Percentiles rank a stretch among this genome's conserved stretches.
Evolutionary conservation across 2,329 filamentous ascomycete species (phyloP).

Genomic region (Aspergillus pseudonomiae): DNA sequence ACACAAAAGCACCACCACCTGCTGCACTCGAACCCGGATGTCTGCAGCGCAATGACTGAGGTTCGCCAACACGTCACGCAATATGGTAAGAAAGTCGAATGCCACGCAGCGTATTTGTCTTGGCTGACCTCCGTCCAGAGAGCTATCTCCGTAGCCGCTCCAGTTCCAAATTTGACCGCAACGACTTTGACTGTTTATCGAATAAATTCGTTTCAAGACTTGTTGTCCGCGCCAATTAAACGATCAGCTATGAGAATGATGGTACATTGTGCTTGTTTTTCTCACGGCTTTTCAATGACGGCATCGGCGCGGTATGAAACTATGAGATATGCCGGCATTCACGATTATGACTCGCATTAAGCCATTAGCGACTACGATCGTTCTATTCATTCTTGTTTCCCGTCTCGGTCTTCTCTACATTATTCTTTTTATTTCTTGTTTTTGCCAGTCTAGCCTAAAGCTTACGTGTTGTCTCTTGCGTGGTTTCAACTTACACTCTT

Average conservation of each 20-base stretch:
- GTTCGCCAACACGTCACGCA: constrained; percentile 89
- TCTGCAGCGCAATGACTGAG: constrained; percentile 96
- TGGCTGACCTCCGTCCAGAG: constrained; percentile 64
- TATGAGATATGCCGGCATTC: constrained; percentile 35
- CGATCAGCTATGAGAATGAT: constrained; percentile 26
- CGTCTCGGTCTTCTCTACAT: constrained; percentile 21
- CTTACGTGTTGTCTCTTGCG: constrained; percentile 32
- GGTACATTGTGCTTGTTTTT: constrained; percentile 10
- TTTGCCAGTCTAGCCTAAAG: constrained; percentile 21
- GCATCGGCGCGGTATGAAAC: constrained; percentile 29
- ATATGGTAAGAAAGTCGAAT: constrained; percentile 70
- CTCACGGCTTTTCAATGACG: constrained; percentile 24
- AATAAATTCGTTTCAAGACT: constrained; percentile 98
- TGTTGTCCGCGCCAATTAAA: constrained; percentile 88
- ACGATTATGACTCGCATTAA: constrained; percentile 27
- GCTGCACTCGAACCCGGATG: constrained; percentile 85
- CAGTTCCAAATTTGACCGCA: constrained; percentile 81
- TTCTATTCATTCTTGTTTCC: constrained; percentile 25
- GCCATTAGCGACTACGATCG: constrained; percentile 26
- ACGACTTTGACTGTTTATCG: constrained; percentile 91
- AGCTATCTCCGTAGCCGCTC: constrained; percentile 79
- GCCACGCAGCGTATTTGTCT: not conserved
- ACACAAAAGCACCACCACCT: constrained; percentile 87
- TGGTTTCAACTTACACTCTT: constrained; percentile 30
- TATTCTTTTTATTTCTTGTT: constrained; percentile 15